Evolutionary conservation across 2,329 filamentous ascomycete genomes (phyloP), one percentile per base, ranked within the genome.

Genomic region (Domatiomyces catenatus): DNA sequence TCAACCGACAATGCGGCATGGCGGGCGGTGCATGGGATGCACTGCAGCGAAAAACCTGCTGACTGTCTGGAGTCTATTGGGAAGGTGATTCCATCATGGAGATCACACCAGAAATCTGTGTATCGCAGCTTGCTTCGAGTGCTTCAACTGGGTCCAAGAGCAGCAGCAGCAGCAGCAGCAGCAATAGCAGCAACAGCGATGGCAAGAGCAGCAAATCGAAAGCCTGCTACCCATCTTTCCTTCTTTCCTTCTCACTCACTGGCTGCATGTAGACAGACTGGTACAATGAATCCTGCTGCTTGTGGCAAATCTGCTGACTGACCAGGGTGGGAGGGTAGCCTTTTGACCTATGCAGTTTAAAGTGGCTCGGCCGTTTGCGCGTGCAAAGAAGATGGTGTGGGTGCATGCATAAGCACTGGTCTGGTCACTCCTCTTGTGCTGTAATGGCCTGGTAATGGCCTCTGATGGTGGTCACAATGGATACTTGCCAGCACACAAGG

Each of bases 121-220:
- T 15, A 39, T 39, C 12, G 12, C 32, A 15, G 32, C 32, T 39
- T 15, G 32, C 32, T 15, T 15, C 32, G 32, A 39, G 32, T 39
- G 32, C 32, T 39, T 39, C 8, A 15, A 39, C 32, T 39, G 32
- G 32, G 32, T 39, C 32, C 12, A 32, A 32, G 8, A 52, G 46
- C 51, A 52, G 6, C 51, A 32, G n/a, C 47, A 48, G 39, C 47
- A 28, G 24, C 46, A 24, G 22, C 46, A 47, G 15, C 44, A 46
- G 44, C 44, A 46, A 12, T 20, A 47, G 19, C 46, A 47, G 19
- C 46, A 47, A 24, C 46, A 24, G 15, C 46, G 36, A 15, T 8
- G 8, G 12, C 51, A 32, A 17, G 24, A 48, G 39, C 47, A 39
- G 32, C 32, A 39, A 39, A 39, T 39, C 32, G 10, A 39, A 39